phyloP scores from a whole-genome alignment of 306 rosid species.

The Trifolium dubium region DNA sequence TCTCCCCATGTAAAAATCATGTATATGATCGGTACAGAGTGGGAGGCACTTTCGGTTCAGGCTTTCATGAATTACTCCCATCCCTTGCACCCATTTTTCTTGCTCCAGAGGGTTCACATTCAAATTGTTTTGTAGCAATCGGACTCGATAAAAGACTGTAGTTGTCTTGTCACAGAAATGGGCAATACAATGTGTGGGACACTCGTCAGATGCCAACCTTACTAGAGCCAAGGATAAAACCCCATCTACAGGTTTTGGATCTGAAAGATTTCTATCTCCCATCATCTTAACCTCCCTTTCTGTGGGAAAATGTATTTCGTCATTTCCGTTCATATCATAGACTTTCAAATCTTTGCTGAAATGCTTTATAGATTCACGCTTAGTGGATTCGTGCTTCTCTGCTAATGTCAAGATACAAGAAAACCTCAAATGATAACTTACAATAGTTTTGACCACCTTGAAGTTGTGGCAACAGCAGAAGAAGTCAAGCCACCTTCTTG shows the following conservation, averaged over 20 bases:
- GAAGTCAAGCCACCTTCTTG: conserved; percentile 86
- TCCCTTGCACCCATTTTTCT: conserved; percentile 70
- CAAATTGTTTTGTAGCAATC: conserved; percentile 62
- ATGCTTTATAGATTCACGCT: conserved; percentile 74
- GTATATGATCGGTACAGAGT: conserved; percentile 71
- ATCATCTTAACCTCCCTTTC: conserved; percentile 90
- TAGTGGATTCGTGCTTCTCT: conserved; percentile 86
- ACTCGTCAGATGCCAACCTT: conserved; percentile 80
- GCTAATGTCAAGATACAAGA: conserved; percentile 91
- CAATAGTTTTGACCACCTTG: conserved; percentile 76
- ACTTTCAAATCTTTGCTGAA: conserved; percentile 88
- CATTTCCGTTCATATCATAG: conserved; percentile 63
- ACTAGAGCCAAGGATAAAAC: conserved; percentile 62
- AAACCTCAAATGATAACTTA: conserved; percentile 85
- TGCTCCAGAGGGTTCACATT: conserved; percentile 56
- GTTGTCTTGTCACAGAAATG: conserved; percentile 79
- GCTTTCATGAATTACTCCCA: conserved; percentile 75
- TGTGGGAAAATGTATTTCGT: conserved; percentile 76
- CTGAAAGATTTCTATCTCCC: conserved; percentile 82
- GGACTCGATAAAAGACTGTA: conserved; percentile 62
- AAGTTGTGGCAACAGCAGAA: conserved; percentile 91
- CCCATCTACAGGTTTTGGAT: conserved; percentile 88
- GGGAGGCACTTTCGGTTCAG: conserved; percentile 75
- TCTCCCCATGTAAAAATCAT: conserved; percentile 70
- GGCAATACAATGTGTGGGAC: conserved; percentile 63